These are phyloP conservation scores for Taiwanofungus camphoratus DNA, from an alignment of 1,284 basidiomycete genomes.

Conservation along the genomic window DNA sequence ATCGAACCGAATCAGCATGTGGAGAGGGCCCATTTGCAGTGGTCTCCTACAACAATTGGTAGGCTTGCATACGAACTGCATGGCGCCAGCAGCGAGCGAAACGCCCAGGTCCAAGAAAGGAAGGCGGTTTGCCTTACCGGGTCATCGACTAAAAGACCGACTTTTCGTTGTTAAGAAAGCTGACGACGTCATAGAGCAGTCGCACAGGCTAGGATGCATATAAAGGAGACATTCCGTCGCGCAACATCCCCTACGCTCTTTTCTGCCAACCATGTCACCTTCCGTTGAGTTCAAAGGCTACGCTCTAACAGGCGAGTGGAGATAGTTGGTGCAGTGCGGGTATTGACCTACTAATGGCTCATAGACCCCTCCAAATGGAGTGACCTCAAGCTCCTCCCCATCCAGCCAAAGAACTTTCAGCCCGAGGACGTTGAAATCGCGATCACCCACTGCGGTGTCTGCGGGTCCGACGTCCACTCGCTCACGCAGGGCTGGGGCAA, in stretches of 20 bases:
- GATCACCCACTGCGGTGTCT: constrained; percentile 36
- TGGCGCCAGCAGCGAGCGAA: too few species aligned
- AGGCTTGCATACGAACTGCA: too few species aligned
- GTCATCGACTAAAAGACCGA: too few species aligned
- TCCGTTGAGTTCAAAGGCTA: constrained; percentile 17
- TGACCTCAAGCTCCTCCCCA: constrained; percentile 35
- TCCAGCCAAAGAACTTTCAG: constrained; percentile 29
- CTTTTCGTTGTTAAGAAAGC: not conserved
- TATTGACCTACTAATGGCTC: too few species aligned
- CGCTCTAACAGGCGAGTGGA: constrained; percentile 11
- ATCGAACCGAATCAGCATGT: too few species aligned
- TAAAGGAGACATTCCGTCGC: too few species aligned
- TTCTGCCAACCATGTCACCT: not conserved
- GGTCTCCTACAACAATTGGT: too few species aligned
- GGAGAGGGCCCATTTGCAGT: too few species aligned
- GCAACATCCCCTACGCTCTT: not conserved
- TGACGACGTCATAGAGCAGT: not conserved
- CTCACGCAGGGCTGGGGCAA: constrained; percentile 44
- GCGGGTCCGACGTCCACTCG: constrained; percentile 53
- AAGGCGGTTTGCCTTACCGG: too few species aligned
- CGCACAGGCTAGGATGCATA: not conserved
- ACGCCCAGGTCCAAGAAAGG: too few species aligned
- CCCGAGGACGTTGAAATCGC: constrained; percentile 32
- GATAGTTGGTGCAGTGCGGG: too few species aligned
- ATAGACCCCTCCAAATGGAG: constrained; percentile 29